These are phyloP conservation scores for Saccharomycopsis phalli DNA, from an alignment of 1,139 yeast species.

Conservation along the genomic window DNA sequence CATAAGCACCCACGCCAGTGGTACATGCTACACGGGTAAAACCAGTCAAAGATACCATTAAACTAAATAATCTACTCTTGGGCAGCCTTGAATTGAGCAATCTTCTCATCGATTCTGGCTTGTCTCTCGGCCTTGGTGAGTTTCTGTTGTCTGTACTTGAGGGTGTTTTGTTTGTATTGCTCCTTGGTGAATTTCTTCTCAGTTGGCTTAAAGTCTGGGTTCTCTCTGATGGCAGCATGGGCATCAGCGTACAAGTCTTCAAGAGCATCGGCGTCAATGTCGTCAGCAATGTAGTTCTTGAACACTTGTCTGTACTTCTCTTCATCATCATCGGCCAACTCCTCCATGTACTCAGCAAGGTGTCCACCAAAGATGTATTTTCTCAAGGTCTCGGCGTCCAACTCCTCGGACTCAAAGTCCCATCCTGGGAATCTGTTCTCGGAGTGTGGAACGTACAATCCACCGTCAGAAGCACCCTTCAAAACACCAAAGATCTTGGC, in stretches of 20 bases:
- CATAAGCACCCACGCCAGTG: background rate
- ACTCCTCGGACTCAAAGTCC: constrained; percentile 98
- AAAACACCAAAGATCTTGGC: constrained; percentile 99
- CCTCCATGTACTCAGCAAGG: constrained; percentile 99
- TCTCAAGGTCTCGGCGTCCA: constrained; percentile 96
- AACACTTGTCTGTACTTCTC: constrained; percentile 96
- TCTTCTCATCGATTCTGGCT: constrained; percentile 85
- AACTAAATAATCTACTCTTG: too few relatives aligned
- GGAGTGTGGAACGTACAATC: constrained; percentile 98
- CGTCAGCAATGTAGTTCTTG: constrained; percentile 95
- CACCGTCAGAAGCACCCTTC: constrained; percentile 99
- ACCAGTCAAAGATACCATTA: too few relatives aligned
- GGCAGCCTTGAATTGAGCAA: constrained; percentile 68
- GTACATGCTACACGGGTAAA: background rate
- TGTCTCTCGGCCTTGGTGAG: constrained; percentile 88
- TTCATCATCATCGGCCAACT: constrained; percentile 99
- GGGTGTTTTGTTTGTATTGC: constrained; percentile 94
- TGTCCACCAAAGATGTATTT: constrained; percentile 99
- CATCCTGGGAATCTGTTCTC: constrained; percentile 99
- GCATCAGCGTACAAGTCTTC: constrained; percentile 96
- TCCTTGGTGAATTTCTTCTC: constrained; percentile 94
- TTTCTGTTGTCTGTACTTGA: constrained; percentile 83
- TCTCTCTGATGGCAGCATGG: constrained; percentile 92
- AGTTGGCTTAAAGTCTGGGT: constrained; percentile 87
- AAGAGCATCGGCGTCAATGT: constrained; percentile 91